Evolutionary conservation across 1,139 yeast species (phyloP).

Genomic region (Yamadazyma diddensiae): DNA sequence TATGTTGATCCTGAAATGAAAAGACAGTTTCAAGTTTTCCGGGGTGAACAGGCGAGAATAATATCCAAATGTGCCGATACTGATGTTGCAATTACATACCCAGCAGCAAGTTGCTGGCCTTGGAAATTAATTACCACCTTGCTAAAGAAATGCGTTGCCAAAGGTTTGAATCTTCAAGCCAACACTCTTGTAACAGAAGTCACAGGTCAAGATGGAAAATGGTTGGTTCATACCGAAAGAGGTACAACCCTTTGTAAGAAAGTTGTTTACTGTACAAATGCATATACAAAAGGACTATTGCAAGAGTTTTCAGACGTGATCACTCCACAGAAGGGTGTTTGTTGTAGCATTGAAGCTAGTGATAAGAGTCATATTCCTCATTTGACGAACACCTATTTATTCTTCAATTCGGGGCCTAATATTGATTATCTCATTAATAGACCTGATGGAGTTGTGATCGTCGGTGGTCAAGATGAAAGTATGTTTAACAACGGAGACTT

Average conservation of each 20-base stretch:
- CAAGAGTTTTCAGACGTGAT: slow-evolving; percentile 10
- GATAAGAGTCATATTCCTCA: slow-evolving; percentile 16
- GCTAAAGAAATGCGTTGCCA: slow-evolving; percentile 22
- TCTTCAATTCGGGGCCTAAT: slow-evolving; percentile 16
- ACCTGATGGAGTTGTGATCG: slow-evolving; percentile 22
- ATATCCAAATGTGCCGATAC: slow-evolving; percentile 20
- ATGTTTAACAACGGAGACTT: slow-evolving; percentile 12
- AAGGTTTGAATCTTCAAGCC: slow-evolving; percentile 37
- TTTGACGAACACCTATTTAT: slow-evolving; percentile 20
- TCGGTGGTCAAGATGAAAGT: slow-evolving; percentile 18
- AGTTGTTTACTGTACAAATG: slow-evolving; percentile 9
- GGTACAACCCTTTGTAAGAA: slow-evolving; percentile 18
- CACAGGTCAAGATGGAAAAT: slow-evolving; percentile 14
- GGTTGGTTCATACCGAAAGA: slow-evolving; percentile 23
- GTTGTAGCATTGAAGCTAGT: slow-evolving; percentile 14
- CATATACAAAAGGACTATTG: slow-evolving; percentile 9
- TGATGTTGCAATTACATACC: slow-evolving; percentile 29
- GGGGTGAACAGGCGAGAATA: slow-evolving; percentile 18
- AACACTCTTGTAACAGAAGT: slow-evolving; percentile 31
- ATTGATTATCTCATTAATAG: slow-evolving; percentile 22
- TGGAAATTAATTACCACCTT: slow-evolving; percentile 32
- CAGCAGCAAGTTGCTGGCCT: slow-evolving; percentile 42
- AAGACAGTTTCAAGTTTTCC: slow-evolving; percentile 16
- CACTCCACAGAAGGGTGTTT: slow-evolving; percentile 19
- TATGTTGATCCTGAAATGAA: slow-evolving; percentile 10